phyloP scores from a whole-genome alignment of 2,329 filamentous ascomycete species.

The Teratosphaeria nubilosa region DNA sequence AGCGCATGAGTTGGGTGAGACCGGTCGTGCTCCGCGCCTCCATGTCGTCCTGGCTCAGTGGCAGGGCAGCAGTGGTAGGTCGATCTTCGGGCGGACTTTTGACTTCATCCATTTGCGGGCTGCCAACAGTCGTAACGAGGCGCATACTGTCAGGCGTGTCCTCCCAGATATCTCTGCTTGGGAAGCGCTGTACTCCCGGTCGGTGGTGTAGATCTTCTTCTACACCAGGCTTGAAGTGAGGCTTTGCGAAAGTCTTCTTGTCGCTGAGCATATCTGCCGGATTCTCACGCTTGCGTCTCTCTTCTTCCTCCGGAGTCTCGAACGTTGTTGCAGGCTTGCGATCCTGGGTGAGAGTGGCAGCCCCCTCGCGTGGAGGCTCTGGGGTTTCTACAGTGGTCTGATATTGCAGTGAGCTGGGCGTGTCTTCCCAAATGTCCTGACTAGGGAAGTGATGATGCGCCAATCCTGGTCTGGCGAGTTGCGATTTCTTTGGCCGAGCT shows the following conservation, averaged over 20 bases:
- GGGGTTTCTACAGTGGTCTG: slow-evolving; percentile 75
- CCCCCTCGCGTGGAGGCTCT: slow-evolving; percentile 28
- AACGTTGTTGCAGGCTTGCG: slow-evolving; percentile 26
- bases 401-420: slow-evolving; percentile 71
- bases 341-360: slow-evolving; percentile 14
- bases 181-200: slow-evolving; percentile 60
- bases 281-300: slow-evolving; percentile 31
- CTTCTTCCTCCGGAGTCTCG: slow-evolving; percentile 40
- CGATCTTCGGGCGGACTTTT: slow-evolving; percentile 19
- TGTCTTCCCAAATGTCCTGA: slow-evolving; percentile 94
- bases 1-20: slow-evolving; percentile 15
- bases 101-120: slow-evolving; percentile 24
- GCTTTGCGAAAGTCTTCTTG: slow-evolving; percentile 49
- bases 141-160: slow-evolving; percentile 77
- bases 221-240: slow-evolving; percentile 47
- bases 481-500: slow-evolving; percentile 42
- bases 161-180: slow-evolving; percentile 90
- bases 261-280: slow-evolving; percentile 29
- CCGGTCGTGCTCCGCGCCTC: slow-evolving; percentile 18
- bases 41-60: slow-evolving; percentile 9
- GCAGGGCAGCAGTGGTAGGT: slow-evolving; percentile 11
- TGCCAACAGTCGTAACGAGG: slow-evolving; percentile 62
- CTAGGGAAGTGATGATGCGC: slow-evolving; percentile 68
- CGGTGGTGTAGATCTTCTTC: slow-evolving; percentile 40
- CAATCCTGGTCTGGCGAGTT: slow-evolving; percentile 44